phyloP scores from a whole-genome alignment of 1,284 basidiomycete species.

The Pascua sp. region DNA sequence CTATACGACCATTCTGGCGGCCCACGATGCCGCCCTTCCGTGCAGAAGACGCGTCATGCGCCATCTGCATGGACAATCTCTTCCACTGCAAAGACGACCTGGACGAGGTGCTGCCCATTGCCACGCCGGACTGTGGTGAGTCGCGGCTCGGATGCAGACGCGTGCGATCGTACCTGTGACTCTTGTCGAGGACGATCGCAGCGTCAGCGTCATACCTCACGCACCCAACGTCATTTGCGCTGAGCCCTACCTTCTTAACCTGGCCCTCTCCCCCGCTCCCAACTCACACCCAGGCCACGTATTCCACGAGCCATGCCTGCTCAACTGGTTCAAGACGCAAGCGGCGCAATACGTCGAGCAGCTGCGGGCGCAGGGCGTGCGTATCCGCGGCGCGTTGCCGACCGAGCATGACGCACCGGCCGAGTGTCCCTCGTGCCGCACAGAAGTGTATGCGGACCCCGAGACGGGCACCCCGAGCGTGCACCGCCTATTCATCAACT shows the following conservation, averaged over 20 bases:
- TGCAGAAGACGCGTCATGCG: slow-evolving; percentile 28
- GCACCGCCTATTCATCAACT: slow-evolving; percentile 38
- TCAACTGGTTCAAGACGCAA: slow-evolving; percentile 35
- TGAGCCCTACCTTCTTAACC: neutral
- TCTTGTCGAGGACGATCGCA: neutral
- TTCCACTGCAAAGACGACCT: slow-evolving; percentile 37
- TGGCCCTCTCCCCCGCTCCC: neutral
- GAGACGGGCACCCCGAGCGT: slow-evolving; percentile 31
- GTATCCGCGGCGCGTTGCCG: slow-evolving; percentile 16
- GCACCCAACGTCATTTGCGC: no score
- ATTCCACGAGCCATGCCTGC: slow-evolving; percentile 39
- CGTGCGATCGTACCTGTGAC: neutral
- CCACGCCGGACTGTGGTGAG: slow-evolving; percentile 42
- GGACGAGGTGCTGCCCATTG: slow-evolving; percentile 33
- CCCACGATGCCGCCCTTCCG: slow-evolving; percentile 1
- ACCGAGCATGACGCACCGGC: slow-evolving; percentile 29
- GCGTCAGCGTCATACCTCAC: no score
- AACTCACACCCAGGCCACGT: slow-evolving; percentile 35
- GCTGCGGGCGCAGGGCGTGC: slow-evolving; percentile 15
- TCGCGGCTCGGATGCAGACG: neutral
- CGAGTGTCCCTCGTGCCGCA: slow-evolving; percentile 39
- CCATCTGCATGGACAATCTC: slow-evolving; percentile 42
- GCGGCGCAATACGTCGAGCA: slow-evolving; percentile 21
- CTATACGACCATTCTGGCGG: neutral
- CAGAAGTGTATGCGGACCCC: slow-evolving; percentile 34